Evolutionary conservation across 306 rosid genomes (phyloP).

Genomic region (Acmispon strigosus): DNA sequence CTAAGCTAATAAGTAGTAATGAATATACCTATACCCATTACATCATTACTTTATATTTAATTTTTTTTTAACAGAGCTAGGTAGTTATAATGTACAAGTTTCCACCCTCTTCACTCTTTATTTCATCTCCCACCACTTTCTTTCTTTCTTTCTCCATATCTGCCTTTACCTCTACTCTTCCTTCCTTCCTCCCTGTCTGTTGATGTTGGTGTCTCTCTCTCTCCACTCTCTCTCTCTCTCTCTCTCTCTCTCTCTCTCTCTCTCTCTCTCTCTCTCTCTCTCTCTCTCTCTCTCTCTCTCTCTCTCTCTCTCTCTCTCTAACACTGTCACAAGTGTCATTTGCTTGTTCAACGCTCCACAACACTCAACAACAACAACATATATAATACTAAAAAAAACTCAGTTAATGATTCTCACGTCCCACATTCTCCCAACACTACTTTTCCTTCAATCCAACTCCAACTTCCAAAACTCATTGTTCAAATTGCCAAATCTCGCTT

Average conservation of each 20-base stretch:
- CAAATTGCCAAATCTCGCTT: slow-evolving; percentile 1
- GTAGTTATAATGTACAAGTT: no score
- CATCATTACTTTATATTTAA: no score
- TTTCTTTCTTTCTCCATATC: not conserved
- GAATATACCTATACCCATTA: no score
- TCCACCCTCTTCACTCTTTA: no score
- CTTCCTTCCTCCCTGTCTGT: no score
- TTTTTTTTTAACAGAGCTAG: no score
- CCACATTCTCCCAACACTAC: slow-evolving; percentile 16
- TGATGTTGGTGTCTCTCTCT: not conserved
- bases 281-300: not conserved
- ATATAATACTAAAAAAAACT: not conserved
- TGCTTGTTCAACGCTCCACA: slow-evolving; percentile 42
- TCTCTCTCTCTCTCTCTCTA: not conserved
- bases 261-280: not conserved
- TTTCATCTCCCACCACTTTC: not conserved
- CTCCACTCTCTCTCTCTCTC: not conserved
- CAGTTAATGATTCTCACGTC: slow-evolving; percentile 60
- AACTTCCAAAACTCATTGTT: slow-evolving; percentile 15
- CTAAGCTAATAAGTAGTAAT: no score
- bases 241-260: not conserved
- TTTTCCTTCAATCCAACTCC: slow-evolving; percentile 39
- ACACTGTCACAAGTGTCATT: not conserved
- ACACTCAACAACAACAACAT: not conserved
- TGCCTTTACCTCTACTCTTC: not conserved